These are phyloP conservation scores for Somion occarium DNA, from an alignment of 1,284 basidiomycete species.

Conservation along the genomic window DNA sequence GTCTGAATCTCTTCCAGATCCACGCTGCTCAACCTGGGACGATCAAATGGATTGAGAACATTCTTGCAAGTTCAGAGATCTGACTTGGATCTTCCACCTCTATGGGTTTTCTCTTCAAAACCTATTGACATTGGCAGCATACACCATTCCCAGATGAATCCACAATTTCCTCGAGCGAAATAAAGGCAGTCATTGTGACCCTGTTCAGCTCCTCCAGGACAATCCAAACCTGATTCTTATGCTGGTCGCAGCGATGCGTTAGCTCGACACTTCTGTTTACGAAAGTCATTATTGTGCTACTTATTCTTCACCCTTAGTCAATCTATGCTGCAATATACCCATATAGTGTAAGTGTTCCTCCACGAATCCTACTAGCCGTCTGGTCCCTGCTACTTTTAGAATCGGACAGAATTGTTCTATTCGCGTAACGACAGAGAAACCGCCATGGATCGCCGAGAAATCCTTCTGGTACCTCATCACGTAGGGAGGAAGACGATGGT, in stretches of 20 bases:
- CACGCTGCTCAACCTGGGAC: too few relatives aligned
- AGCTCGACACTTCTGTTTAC: neutral
- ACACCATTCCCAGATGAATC: too few relatives aligned
- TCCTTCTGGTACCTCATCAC: neutral
- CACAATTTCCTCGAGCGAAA: too few relatives aligned
- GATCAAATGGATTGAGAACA: too few relatives aligned
- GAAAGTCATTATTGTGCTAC: neutral
- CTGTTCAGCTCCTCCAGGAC: too few relatives aligned
- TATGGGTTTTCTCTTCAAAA: too few relatives aligned
- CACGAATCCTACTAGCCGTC: neutral
- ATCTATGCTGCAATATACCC: neutral
- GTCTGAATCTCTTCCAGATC: too few relatives aligned
- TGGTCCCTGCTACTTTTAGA: neutral
- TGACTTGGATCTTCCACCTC: too few relatives aligned
- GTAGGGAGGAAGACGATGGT: neutral
- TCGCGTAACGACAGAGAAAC: neutral
- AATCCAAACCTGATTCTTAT: too few relatives aligned
- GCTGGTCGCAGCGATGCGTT: neutral
- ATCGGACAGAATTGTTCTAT: neutral
- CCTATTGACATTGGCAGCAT: too few relatives aligned
- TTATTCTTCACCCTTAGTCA: neutral
- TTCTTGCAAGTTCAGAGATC: too few relatives aligned
- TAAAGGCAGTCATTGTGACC: too few relatives aligned
- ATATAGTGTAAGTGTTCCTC: neutral
- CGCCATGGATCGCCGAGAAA: neutral